phyloP scores from a whole-genome alignment of 1,284 basidiomycete genomes.

The Ganoderma resinaceum region DNA sequence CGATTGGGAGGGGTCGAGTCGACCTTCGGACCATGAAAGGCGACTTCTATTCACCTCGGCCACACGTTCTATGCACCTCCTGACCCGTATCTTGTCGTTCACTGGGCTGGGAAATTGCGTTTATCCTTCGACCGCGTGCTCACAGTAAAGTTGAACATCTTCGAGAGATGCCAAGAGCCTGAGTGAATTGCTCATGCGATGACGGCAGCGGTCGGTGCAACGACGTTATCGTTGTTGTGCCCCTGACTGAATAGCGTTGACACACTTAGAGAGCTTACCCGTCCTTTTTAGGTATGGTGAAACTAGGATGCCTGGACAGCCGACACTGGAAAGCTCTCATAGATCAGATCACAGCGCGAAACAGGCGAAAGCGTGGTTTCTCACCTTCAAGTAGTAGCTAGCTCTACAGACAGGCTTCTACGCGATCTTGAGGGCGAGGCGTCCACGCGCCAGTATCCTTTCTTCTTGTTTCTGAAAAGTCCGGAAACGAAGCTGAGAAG shows the following conservation, averaged over 20 bases:
- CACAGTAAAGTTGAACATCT: background rate
- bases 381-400: too few species aligned
- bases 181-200: background rate
- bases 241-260: background rate
- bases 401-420: background rate
- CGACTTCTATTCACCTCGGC: too few species aligned
- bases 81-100: too few species aligned
- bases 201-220: background rate
- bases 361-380: background rate
- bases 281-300: background rate
- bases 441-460: background rate
- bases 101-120: too few species aligned
- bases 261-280: background rate
- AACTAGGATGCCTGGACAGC: background rate
- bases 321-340: background rate
- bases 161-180: background rate
- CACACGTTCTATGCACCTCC: too few species aligned
- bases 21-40: too few species aligned
- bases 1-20: background rate
- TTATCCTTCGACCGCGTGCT: slow-evolving; percentile 1
- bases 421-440: background rate
- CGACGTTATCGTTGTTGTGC: background rate
- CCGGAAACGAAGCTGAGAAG: background rate
- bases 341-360: background rate
- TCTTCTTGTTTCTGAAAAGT: background rate